Base-by-base conservation (phyloP, 2,329 filamentous ascomycete genomes). In the Aspergillus ochraceus region DNA sequence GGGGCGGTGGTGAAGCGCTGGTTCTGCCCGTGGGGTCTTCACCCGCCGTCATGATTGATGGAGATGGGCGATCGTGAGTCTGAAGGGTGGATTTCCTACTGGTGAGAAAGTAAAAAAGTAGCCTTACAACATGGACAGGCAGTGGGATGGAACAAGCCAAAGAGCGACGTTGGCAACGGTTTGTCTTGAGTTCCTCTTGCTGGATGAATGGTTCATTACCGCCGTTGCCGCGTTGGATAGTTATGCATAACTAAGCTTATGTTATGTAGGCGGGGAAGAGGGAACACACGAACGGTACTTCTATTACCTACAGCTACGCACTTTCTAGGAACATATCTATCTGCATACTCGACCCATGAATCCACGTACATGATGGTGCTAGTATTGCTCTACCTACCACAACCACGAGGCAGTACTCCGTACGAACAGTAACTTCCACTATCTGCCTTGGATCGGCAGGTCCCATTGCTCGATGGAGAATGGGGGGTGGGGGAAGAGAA, bases 11-110 rank as follows among this genome's bases (percentile, higher is more conserved):
- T 59, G 61, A 59, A 61, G 30, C 39, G 60, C 60, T 64, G 62
- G 63, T 67, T 68, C 66, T 66, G 68, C 65, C 60, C 66, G 70
- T 65, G 65, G 66, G 67, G 60, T 57, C 54, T 22, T 55, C 64
- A 58, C 70, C 63, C 60, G 71, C 68, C 64, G 65, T 67, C 67
- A 69, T 71, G 53, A 52, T 52, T 56, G 54, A 55, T 54, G 32
- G 47, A 45, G 53, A 60, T 58, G 52, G 47, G 59, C 55, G 32
- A 61, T 30, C 24, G 47, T 26, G 32, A 47, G 29, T 30, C 12
- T 57, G 56, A 49, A 42, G 50, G 32, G 45, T 32, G 51, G 39
- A 17, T 12, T 49, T 11, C 47, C 63, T 49, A 62, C 57, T 59
- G 54, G 61, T 29, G 29, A 60, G 32, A 39, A 39, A 53, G 10